These are phyloP conservation scores for Salvia splendens DNA, from an alignment of 257 asterid species.

Conservation along the genomic window DNA sequence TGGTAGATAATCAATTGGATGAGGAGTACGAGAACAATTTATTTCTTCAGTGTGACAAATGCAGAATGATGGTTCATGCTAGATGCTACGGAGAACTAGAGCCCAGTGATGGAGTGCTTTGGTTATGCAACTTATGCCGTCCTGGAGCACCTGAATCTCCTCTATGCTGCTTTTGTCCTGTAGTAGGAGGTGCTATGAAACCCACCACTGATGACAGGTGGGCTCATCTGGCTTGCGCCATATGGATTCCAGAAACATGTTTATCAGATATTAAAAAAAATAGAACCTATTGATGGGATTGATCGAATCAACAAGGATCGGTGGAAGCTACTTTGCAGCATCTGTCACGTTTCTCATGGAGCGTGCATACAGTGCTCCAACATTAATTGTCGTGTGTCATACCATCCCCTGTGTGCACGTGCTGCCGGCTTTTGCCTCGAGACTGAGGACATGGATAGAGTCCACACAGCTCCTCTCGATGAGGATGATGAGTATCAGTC, in stretches of 20 bases:
- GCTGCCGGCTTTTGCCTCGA: slow-evolving; percentile 98
- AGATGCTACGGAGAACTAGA: no score
- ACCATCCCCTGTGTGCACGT: slow-evolving; percentile 99
- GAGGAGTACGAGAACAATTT: no score
- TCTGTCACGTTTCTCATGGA: slow-evolving; percentile 89
- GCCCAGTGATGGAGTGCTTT: slow-evolving; percentile 82
- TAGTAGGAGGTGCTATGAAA: slow-evolving; percentile 98
- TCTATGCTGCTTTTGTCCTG: slow-evolving; percentile 92
- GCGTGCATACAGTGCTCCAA: slow-evolving; percentile 99
- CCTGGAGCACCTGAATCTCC: slow-evolving; percentile 86
- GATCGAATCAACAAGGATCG: slow-evolving; percentile 87
- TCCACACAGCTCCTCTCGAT: slow-evolving; percentile 65
- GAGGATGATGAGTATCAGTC: slow-evolving; percentile 89
- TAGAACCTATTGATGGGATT: slow-evolving; percentile 99
- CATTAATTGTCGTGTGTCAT: slow-evolving; percentile 76
- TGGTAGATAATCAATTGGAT: no score
- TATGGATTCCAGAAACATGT: slow-evolving; percentile 99
- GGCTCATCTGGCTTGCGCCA: slow-evolving; percentile 99
- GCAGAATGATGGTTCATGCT: no score
- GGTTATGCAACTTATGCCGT: slow-evolving; percentile 98
- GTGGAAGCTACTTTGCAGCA: slow-evolving; percentile 95
- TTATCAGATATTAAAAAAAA: slow-evolving; percentile 78
- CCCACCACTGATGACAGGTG: slow-evolving; percentile 97
- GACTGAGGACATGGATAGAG: slow-evolving; percentile 88
- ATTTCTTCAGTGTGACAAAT: no score